Evolutionary conservation across 768 basidiomycete species (phyloP).

Genomic region (Termitomyces heimii): DNA sequence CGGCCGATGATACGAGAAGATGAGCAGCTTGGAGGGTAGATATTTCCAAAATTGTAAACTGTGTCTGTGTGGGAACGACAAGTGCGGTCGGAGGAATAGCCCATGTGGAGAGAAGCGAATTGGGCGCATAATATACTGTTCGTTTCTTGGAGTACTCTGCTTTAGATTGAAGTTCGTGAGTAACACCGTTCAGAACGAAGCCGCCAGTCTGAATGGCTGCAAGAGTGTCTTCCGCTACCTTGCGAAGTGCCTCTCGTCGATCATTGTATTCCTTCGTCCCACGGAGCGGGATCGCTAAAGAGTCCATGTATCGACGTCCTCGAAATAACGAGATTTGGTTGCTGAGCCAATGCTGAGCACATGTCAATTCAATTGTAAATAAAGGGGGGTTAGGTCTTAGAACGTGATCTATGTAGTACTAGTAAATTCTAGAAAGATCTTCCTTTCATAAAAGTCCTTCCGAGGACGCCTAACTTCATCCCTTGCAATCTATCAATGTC

Average conservation of each 20-base stretch:
- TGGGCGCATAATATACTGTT: slow-evolving; percentile 50
- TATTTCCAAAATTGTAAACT: slow-evolving; percentile 50
- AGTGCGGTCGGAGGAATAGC: slow-evolving; percentile 37
- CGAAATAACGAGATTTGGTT: not conserved
- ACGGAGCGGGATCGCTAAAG: not conserved
- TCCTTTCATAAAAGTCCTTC: slow-evolving; percentile 11
- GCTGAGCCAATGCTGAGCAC: too few relatives aligned
- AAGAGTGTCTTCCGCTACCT: slow-evolving; percentile 48
- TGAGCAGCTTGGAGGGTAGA: slow-evolving; percentile 61
- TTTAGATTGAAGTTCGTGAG: slow-evolving; percentile 22
- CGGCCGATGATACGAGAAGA: slow-evolving; percentile 21
- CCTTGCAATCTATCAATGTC: slow-evolving; percentile 26
- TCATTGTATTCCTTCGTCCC: slow-evolving; percentile 16
- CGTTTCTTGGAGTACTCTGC: slow-evolving; percentile 26
- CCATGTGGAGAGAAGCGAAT: slow-evolving; percentile 46
- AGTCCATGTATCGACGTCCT: not conserved
- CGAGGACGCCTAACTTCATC: slow-evolving; percentile 16
- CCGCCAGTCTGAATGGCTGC: slow-evolving; percentile 39
- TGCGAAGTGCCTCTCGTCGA: slow-evolving; percentile 23
- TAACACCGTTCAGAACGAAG: slow-evolving; percentile 22
- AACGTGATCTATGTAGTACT: slow-evolving; percentile 19
- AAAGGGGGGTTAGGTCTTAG: slow-evolving; percentile 17
- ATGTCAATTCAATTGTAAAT: not conserved
- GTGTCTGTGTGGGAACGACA: slow-evolving; percentile 8
- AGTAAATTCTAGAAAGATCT: slow-evolving; percentile 24